Percentiles rank a stretch among this genome's conserved stretches.
These are phyloP conservation scores for Monoraphidium neglectum DNA, from an alignment of 139 green algal genomes.

Conservation along the genomic window DNA sequence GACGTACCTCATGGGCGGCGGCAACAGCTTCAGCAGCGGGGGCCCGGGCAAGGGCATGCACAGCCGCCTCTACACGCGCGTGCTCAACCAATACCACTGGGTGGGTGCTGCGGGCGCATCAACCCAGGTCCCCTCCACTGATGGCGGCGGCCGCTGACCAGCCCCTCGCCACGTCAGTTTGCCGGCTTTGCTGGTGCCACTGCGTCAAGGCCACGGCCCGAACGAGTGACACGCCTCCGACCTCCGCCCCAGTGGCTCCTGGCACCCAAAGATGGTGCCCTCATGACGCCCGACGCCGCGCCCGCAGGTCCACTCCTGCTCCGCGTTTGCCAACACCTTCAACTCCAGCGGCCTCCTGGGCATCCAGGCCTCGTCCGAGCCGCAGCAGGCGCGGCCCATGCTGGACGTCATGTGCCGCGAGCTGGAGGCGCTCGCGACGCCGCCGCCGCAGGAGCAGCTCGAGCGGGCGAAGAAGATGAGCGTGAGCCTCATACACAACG, in stretches of 20 bases:
- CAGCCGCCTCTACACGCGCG: conserved; percentile 89
- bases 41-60: conserved; percentile 98
- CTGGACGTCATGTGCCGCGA: conserved; percentile 56
- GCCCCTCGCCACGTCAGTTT: too few species aligned
- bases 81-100: conserved; percentile 82
- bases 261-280: not conserved
- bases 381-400: conserved; percentile 40
- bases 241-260: too few species aligned
- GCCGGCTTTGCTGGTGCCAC: too few species aligned
- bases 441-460: conserved; percentile 66
- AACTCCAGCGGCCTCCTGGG: conserved; percentile 91
- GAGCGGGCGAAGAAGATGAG: conserved; percentile 86
- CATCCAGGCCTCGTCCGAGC: conserved; percentile 64
- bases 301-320: conserved; percentile 81
- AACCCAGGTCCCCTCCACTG: too few species aligned
- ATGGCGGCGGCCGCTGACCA: too few species aligned
- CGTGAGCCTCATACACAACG: conserved; percentile 84
- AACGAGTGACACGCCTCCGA: too few species aligned
- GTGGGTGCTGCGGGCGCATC: too few species aligned
- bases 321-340: conserved; percentile 85
- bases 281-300: not conserved
- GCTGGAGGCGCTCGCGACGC: conserved; percentile 38
- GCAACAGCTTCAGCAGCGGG: conserved; percentile 84
- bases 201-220: too few species aligned
- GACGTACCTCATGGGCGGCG: conserved; percentile 91